phyloP scores from a whole-genome alignment of 345 rosid genomes.

The Draba incana region DNA sequence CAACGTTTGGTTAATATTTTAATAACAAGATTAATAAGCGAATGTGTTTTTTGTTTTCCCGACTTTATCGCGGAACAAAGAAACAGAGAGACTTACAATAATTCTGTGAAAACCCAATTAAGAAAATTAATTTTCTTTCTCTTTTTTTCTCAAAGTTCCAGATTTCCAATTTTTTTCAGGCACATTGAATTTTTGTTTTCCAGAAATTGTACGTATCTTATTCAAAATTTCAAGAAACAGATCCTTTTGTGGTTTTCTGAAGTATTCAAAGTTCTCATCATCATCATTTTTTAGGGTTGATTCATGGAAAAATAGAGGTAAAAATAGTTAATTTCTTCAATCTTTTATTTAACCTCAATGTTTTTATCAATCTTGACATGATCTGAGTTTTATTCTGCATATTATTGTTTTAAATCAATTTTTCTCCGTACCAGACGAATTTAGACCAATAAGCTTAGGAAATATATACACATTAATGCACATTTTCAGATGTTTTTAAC shows the following conservation, averaged over 20 bases:
- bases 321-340: conserved; percentile 21
- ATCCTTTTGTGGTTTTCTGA: conserved; percentile 25
- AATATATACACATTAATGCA: not conserved
- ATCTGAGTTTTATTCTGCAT: conserved; percentile 2
- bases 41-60: conserved; percentile 38
- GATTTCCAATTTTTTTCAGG: conserved; percentile 22
- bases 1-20: conserved; percentile 33
- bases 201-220: not conserved
- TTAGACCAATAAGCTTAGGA: not conserved
- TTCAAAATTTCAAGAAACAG: conserved; percentile 14
- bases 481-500: conserved; percentile 24
- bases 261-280: conserved; percentile 18
- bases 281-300: conserved; percentile 11
- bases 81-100: conserved; percentile 43
- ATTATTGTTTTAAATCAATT: not conserved
- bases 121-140: not conserved
- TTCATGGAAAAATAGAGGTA: conserved; percentile 36
- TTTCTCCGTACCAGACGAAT: not conserved
- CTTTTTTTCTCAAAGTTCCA: conserved; percentile 5
- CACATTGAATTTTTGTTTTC: conserved; percentile 3
- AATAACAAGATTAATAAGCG: conserved; percentile 6
- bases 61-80: conserved; percentile 49
- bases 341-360: not conserved
- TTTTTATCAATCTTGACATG: not conserved
- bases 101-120: conserved; percentile 26